Base-by-base conservation (phyloP, 192 early-diverging fungal species). In the Glomus cerebriforme region DNA sequence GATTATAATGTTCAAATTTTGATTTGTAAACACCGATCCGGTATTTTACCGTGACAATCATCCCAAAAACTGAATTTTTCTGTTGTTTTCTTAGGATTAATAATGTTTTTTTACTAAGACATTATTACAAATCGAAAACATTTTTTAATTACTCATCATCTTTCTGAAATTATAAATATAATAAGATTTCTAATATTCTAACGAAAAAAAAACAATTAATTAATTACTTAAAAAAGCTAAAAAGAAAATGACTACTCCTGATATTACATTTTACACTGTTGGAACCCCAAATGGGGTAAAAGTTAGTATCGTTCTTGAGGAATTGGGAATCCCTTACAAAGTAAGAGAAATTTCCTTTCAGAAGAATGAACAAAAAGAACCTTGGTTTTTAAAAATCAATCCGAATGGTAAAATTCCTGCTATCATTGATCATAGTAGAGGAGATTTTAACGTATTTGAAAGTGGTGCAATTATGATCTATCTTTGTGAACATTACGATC, bases 401-500 rank as follows among this genome's bases (percentile, higher is more conserved):
- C 90, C 90, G 32, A 90, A 90, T 80, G 85, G 86, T 29, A 67
- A 29, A 39, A 83, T 89, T 54, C 83, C 85, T 15, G 86, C 88
- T 29, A 82, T 91, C 62, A 82, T 85, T 7, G 88, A 91, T 78
- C 87, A 89, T 76, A 49, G 72, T 17, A 82, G 82, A 39, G 79
- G 81, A 59, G 86, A 88, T 80, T 87, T 87, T 79, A 19, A 62
- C 59, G 87, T 91, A 10, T 89, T 91, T 75, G 90, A 91, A 73
- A 84, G 79, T 34, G 88, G 84, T 27, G 90, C 90, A 19, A 91
- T 91, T 59, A 80, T 91, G 79, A 71, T 83, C 13, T 91, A 90
- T 81, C 80, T 91, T 17, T 87, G 86, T 31, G 87, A 88, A 24
- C 70, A 82, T 79, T 85, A 89, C 59, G 90, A 88, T 79, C 83